These are phyloP conservation scores for Phytophthora idaei DNA, from an alignment of 352 stramenopile species.

Conservation along the genomic window DNA sequence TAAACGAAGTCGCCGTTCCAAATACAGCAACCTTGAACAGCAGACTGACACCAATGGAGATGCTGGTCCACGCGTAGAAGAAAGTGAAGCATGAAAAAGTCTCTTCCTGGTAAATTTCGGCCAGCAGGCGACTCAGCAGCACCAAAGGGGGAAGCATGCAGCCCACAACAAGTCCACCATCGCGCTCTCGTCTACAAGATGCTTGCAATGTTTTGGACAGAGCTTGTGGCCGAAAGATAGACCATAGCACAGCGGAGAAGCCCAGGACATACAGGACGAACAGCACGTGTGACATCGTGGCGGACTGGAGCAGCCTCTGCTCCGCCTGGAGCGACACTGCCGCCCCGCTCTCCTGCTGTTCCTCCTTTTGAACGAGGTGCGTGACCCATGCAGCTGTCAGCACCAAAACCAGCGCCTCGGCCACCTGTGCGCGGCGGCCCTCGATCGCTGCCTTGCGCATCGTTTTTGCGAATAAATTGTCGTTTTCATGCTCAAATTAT, in stretches of 20 bases:
- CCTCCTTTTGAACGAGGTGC: constrained; percentile 27
- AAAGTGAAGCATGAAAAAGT: constrained; percentile 45
- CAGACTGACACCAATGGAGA: constrained; percentile 51
- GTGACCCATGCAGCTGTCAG: constrained; percentile 41
- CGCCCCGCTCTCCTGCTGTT: constrained; percentile 16
- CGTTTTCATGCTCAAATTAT: neutral
- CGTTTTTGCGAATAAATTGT: neutral
- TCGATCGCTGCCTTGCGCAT: constrained; percentile 18
- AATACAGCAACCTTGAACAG: constrained; percentile 54
- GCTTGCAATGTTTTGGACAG: constrained; percentile 26
- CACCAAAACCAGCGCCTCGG: constrained; percentile 46
- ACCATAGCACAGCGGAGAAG: constrained; percentile 33
- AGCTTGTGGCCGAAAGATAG: constrained; percentile 23
- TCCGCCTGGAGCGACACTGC: constrained; percentile 20
- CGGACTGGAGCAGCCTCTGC: constrained; percentile 40
- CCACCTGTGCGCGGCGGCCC: constrained; percentile 29
- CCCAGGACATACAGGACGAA: constrained; percentile 39
- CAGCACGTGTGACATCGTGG: constrained; percentile 32
- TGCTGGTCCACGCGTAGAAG: constrained; percentile 63
- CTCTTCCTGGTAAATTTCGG: constrained; percentile 32
- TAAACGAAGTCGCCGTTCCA: constrained; percentile 38
- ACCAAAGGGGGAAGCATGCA: constrained; percentile 64
- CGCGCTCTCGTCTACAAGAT: constrained; percentile 56
- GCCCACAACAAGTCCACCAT: constrained; percentile 62
- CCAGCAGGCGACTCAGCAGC: constrained; percentile 60